Percentiles rank a stretch among this genome's conserved stretches.
Conservation (phyloP, 192 early-diverging fungal genomes). For the Coemansia sp. region DNA sequence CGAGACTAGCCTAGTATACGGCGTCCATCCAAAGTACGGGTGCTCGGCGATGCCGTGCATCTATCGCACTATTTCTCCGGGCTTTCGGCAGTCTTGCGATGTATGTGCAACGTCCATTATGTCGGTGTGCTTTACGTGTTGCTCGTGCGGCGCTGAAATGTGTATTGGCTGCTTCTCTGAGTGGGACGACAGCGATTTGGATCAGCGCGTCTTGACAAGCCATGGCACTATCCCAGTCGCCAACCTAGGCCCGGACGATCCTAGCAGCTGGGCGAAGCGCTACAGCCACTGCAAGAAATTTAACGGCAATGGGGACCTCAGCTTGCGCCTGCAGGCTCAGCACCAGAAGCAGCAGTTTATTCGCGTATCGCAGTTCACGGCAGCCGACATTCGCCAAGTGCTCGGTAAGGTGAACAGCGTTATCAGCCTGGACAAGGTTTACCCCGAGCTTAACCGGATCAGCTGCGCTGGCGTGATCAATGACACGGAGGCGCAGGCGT, state of each 20-base stretch:
- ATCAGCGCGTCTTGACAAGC: background rate
- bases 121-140: constrained; percentile 46
- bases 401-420: background rate
- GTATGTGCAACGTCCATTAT: constrained; percentile 52
- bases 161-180: constrained; percentile 48
- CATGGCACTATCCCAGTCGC: background rate
- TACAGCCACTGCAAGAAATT: background rate
- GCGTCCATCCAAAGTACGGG: constrained; percentile 8
- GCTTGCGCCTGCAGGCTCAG: background rate
- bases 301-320: background rate
- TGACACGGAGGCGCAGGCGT: background rate
- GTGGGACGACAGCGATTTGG: constrained; percentile 10
- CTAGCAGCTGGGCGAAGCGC: background rate
- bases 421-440: background rate
- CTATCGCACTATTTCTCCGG: background rate
- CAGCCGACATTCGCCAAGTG: background rate
- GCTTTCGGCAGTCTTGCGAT: constrained; percentile 55
- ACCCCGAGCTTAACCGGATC: background rate
- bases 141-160: constrained; percentile 39
- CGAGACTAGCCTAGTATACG: constrained; percentile 2
- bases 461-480: constrained; percentile 17
- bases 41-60: constrained; percentile 33
- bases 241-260: background rate
- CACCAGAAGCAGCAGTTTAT: constrained; percentile 28
- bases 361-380: constrained; percentile 11